These are phyloP conservation scores for Colletotrichum noveboracense DNA, from an alignment of 2,329 filamentous ascomycete species.

Conservation along the genomic window DNA sequence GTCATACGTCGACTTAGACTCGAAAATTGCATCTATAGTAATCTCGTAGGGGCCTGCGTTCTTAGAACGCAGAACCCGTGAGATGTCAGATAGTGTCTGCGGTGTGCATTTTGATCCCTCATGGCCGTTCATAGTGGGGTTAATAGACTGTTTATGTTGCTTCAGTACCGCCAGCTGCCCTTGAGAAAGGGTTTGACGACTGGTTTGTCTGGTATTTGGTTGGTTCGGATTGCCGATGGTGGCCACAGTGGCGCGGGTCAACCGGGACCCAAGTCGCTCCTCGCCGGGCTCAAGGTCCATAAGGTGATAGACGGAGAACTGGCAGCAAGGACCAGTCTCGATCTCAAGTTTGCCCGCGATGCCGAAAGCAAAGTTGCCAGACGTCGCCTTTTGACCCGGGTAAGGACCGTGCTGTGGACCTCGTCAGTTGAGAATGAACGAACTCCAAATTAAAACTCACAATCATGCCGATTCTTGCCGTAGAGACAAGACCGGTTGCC, in stretches of 20 bases:
- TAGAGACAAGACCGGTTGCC: conserved; percentile 40
- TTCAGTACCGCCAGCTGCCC: not conserved
- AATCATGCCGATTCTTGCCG: conserved; percentile 33
- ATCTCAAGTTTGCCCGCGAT: not conserved
- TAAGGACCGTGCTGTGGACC: not conserved
- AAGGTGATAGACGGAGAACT: not conserved
- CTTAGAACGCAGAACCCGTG: not conserved
- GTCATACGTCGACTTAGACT: conserved; percentile 33
- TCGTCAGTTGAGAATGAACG: not conserved
- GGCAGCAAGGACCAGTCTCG: not conserved
- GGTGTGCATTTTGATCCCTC: not conserved
- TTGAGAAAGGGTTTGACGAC: fast-evolving
- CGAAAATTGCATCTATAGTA: conserved; percentile 50
- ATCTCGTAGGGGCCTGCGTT: not conserved
- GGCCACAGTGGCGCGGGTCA: not conserved
- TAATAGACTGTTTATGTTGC: not conserved
- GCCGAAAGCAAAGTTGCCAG: not conserved
- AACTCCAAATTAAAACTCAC: not conserved
- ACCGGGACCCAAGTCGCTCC: not conserved
- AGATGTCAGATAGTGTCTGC: not conserved
- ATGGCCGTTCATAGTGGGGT: fast-evolving
- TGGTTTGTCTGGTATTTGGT: fast-evolving
- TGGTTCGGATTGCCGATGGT: not conserved
- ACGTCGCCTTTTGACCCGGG: not conserved
- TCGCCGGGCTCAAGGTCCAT: not conserved